Percentiles rank a stretch among this genome's conserved stretches.
Evolutionary conservation across 1,139 yeast species (phyloP).

Genomic region (Yamadazyma conglobata): DNA sequence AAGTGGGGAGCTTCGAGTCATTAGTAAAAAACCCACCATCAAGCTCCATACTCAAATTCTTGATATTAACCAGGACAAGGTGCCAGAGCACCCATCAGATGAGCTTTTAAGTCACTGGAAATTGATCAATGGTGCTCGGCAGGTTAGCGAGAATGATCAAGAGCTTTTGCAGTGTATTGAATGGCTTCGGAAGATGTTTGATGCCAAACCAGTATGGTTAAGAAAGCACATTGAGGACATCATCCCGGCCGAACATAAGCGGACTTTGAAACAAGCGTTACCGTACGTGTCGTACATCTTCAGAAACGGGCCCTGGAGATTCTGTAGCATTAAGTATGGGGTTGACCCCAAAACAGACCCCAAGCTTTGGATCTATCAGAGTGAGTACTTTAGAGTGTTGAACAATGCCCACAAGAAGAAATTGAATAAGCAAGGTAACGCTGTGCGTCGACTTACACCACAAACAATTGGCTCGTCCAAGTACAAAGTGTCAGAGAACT

Average conservation of each 20-base stretch:
- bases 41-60: constrained; percentile 48
- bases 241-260: constrained; percentile 48
- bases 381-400: constrained; percentile 72
- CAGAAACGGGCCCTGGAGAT: constrained; percentile 94
- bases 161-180: constrained; percentile 48
- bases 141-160: constrained; percentile 26
- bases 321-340: constrained; percentile 78
- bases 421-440: constrained; percentile 4
- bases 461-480: constrained; percentile 16
- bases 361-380: constrained; percentile 63
- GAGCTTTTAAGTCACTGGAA: constrained; percentile 35
- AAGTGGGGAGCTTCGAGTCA: constrained; percentile 52
- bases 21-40: constrained; percentile 33
- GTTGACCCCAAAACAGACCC: constrained; percentile 56
- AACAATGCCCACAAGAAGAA: constrained; percentile 23
- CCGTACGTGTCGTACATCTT: constrained; percentile 81
- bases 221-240: constrained; percentile 68
- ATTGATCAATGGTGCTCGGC: constrained; percentile 19
- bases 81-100: constrained; percentile 32
- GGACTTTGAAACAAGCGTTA: constrained; percentile 66
- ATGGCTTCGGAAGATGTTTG: constrained; percentile 54
- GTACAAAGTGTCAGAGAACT: constrained; percentile 40
- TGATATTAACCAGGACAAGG: constrained; percentile 29
- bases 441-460: constrained; percentile 15
- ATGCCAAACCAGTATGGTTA: constrained; percentile 79